phyloP scores from a whole-genome alignment of 768 basidiomycete species.

The Tylopilus rubrobrunneus region DNA sequence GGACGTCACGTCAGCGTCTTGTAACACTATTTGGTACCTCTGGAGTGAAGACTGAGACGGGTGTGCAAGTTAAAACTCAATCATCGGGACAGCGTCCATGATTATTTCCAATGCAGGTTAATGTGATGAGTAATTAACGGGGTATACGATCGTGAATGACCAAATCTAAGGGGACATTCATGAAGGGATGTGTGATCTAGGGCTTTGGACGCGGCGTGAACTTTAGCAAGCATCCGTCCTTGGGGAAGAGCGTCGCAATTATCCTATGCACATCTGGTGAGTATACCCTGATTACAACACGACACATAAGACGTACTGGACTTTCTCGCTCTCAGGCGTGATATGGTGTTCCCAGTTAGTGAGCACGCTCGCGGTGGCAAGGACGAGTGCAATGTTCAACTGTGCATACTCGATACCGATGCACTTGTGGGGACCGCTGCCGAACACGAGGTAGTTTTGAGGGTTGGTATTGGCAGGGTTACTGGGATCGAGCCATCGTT shows the following conservation, averaged over 20 bases:
- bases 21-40: too few species aligned
- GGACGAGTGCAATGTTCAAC: conserved; percentile 83
- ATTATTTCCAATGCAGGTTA: conserved; percentile 13
- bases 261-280: conserved; percentile 41
- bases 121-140: neutral
- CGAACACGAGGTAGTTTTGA: conserved; percentile 95
- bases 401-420: conserved; percentile 91
- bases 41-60: too few species aligned
- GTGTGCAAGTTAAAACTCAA: too few species aligned
- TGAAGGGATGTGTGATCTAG: neutral
- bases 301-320: conserved; percentile 56
- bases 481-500: conserved; percentile 89
- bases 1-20: too few species aligned
- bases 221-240: conserved; percentile 83
- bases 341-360: conserved; percentile 85
- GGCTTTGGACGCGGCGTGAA: conserved; percentile 56
- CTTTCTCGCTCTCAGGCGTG: conserved; percentile 76
- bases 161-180: neutral
- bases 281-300: neutral
- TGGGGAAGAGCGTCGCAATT: conserved; percentile 96
- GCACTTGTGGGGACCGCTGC: conserved; percentile 88
- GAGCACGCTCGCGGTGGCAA: conserved; percentile 76
- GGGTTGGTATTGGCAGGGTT: conserved; percentile 78
- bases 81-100: too few species aligned
- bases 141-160: conserved; percentile 1